Percentiles rank a stretch among this genome's conserved stretches.
Evolutionary conservation across 257 asterid genomes (phyloP).

Genomic region (Jaltomata sinuosa): DNA sequence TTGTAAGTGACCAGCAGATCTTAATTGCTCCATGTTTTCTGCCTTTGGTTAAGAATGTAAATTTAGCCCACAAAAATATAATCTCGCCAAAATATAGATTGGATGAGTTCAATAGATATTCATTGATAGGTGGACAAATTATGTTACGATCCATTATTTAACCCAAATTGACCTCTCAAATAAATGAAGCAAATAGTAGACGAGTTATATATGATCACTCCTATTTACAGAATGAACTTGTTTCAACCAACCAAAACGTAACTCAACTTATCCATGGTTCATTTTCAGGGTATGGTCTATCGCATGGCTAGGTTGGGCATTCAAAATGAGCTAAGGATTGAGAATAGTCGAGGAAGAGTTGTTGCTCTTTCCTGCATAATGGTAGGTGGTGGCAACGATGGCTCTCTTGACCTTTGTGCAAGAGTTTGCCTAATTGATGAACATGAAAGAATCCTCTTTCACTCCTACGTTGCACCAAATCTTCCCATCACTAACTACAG

Average conservation of each 20-base stretch:
- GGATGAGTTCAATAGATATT: background rate
- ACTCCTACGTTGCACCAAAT: constrained; percentile 63
- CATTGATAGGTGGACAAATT: no score
- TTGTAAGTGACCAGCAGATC: no score
- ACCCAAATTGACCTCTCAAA: no score
- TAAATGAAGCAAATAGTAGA: no score
- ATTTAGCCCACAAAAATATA: background rate
- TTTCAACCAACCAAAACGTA: no score
- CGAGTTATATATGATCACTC: no score
- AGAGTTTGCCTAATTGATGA: constrained; percentile 79
- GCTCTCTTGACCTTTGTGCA: constrained; percentile 74
- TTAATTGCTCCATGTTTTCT: no score
- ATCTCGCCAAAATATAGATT: background rate
- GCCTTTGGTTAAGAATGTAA: background rate
- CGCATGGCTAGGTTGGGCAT: constrained; percentile 71
- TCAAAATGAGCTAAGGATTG: constrained; percentile 63
- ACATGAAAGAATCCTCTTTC: constrained; percentile 56
- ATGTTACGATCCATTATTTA: no score
- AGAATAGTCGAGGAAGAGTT: constrained; percentile 43
- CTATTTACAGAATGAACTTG: no score
- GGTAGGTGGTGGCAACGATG: constrained; percentile 93
- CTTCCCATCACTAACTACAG: constrained; percentile 74
- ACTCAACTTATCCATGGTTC: background rate
- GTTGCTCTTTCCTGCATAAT: constrained; percentile 84
- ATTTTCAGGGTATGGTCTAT: constrained; percentile 38